phyloP scores from a whole-genome alignment of 139 green algal genomes.

The Desmodesmus armatus region DNA sequence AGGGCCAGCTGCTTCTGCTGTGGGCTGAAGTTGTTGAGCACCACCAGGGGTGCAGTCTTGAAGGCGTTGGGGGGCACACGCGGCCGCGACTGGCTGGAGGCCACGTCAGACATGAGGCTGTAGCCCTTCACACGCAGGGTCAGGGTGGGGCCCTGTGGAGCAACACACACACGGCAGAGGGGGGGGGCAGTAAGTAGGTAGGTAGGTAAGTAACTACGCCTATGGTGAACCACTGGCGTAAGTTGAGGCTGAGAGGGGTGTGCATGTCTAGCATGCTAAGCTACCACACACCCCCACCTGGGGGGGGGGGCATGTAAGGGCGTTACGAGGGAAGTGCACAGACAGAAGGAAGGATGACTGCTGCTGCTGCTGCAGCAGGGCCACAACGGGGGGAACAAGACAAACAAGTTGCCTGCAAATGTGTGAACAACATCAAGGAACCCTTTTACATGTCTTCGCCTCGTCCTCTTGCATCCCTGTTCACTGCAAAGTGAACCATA shows the following conservation, averaged over 20 bases:
- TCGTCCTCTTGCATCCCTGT: background rate
- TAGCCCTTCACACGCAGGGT: slow-evolving; percentile 89
- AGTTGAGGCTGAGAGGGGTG: no score
- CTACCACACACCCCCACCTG: no score
- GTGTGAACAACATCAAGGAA: no score
- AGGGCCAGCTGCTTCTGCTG: slow-evolving; percentile 89
- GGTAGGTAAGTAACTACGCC: no score
- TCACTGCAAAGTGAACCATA: no score
- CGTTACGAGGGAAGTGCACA: no score
- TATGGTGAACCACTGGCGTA: no score
- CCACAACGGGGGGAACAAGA: background rate
- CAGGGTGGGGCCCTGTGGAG: slow-evolving; percentile 91
- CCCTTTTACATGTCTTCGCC: no score
- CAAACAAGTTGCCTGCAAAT: background rate
- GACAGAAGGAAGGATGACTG: background rate
- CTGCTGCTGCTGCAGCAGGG: background rate
- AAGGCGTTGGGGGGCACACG: slow-evolving; percentile 74
- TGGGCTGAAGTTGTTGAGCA: slow-evolving; percentile 91
- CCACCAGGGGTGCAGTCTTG: slow-evolving; percentile 84
- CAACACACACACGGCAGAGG: background rate
- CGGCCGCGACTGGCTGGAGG: slow-evolving; percentile 70
- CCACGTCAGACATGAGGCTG: slow-evolving; percentile 88
- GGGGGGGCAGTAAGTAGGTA: no score
- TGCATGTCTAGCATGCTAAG: no score
- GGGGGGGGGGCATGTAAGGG: no score